A percentile compares a stretch with the other conserved stretches of the same genome.
These are phyloP conservation scores for Chimonanthus praecox DNA, from an alignment of 164 flowering plant species.

Conservation along the genomic window DNA sequence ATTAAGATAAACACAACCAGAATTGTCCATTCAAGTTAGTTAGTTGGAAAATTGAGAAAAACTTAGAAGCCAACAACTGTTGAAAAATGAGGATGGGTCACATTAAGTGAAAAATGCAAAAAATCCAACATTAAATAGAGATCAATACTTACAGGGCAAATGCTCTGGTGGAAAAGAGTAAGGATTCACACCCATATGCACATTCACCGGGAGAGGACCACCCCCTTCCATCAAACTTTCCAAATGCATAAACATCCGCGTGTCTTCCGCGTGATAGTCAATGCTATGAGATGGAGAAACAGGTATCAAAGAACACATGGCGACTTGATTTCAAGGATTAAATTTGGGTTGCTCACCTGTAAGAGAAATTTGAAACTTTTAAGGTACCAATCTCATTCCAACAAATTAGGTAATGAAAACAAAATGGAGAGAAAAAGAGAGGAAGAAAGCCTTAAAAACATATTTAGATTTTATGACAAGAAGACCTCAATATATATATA, in stretches of 20 bases:
- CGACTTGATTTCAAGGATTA: constrained; percentile 1
- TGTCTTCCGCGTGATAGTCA: constrained; percentile 22
- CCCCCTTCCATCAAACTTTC: constrained; percentile 18
- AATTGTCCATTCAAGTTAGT: background rate
- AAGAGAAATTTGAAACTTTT: background rate
- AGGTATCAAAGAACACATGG: constrained; percentile 28
- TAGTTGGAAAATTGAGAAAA: background rate
- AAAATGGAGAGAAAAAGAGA: background rate
- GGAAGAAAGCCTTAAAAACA: too few relatives aligned
- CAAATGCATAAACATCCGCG: constrained; percentile 19
- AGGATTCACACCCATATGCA: constrained; percentile 35
- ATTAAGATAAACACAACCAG: background rate
- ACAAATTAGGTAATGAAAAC: background rate
- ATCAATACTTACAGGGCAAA: constrained; percentile 35
- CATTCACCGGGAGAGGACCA: constrained; percentile 32
- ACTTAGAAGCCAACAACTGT: background rate
- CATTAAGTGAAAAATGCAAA: background rate
- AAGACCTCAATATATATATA: too few relatives aligned
- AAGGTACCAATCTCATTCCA: background rate
- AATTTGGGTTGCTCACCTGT: constrained; percentile 4
- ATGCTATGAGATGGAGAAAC: constrained; percentile 17
- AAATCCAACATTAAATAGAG: background rate
- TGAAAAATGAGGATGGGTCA: background rate
- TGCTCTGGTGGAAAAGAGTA: constrained; percentile 21
- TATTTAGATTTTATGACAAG: too few relatives aligned